Conservation (phyloP, 2,329 filamentous ascomycete species). For the Beauveria medogensis region DNA sequence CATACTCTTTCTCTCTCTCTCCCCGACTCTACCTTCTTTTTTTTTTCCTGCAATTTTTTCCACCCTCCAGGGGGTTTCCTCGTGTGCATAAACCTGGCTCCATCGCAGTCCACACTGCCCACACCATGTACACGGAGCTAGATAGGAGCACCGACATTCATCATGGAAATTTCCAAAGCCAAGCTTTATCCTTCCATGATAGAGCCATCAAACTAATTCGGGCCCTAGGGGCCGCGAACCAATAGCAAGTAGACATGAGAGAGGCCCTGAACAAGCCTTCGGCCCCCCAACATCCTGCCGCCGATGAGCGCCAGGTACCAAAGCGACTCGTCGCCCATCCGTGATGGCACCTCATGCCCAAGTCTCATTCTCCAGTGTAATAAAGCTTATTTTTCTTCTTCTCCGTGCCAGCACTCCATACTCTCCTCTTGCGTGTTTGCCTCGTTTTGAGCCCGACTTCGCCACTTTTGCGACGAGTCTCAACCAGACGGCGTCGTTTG, state of each 20-base stretch:
- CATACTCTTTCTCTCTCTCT: too few relatives aligned
- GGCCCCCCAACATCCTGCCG: background rate
- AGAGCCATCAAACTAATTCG: background rate
- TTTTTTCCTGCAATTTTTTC: background rate
- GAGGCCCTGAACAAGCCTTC: background rate
- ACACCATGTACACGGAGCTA: background rate
- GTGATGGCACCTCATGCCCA: background rate
- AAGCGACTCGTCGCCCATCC: background rate
- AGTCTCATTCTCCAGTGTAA: background rate
- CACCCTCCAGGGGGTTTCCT: background rate
- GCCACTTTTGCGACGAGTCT: constrained; percentile 1
- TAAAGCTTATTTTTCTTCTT: background rate
- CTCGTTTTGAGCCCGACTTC: background rate
- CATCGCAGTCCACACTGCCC: background rate
- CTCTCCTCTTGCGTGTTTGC: background rate
- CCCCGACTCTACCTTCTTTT: background rate
- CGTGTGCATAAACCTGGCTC: background rate
- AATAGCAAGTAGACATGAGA: background rate
- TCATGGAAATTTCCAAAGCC: background rate
- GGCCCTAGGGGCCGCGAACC: background rate
- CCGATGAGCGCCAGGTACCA: background rate
- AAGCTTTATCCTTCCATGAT: background rate
- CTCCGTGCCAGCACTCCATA: background rate
- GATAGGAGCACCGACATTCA: background rate
- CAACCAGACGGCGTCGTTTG: background rate